A percentile compares a stretch with the other conserved stretches of the same genome.
phyloP scores from a whole-genome alignment of 495 filamentous ascomycete genomes.

The Aspergillus homomorphus region DNA sequence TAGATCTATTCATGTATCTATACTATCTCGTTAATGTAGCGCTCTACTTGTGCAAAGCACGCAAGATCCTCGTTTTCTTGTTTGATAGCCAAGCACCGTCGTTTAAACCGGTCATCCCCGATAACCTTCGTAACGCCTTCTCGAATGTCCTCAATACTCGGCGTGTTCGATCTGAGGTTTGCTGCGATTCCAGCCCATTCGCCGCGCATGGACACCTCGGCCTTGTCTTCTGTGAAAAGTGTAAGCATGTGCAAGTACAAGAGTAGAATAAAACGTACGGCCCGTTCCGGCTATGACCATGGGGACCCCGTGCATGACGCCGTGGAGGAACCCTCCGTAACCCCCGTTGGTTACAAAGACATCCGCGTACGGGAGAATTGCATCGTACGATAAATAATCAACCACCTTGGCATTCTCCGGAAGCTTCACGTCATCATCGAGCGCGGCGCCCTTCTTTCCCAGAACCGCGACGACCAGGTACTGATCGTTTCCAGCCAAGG shows the following conservation, averaged over 20 bases:
- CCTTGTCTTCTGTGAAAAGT: constrained; percentile 10
- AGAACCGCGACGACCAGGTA: constrained; percentile 1
- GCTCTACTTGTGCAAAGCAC: constrained; percentile 2
- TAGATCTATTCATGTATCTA: too few relatives aligned
- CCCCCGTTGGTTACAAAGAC: constrained; percentile 7
- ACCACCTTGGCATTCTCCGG: constrained; percentile 3
- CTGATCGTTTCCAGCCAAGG: neutral
- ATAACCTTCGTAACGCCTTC: neutral
- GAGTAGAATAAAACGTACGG: neutral
- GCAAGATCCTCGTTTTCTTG: constrained; percentile 9
- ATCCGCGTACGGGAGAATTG: constrained; percentile 5
- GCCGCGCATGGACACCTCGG: constrained; percentile 7
- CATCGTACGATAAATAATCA: constrained; percentile 5
- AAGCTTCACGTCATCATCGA: neutral
- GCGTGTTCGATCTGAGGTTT: constrained; percentile 1
- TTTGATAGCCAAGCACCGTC: constrained; percentile 5
- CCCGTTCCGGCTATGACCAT: constrained; percentile 8
- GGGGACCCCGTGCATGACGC: constrained; percentile 8
- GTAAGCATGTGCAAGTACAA: too few relatives aligned
- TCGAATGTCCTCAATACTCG: constrained; percentile 2
- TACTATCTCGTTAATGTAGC: too few relatives aligned
- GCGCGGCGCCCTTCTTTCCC: neutral
- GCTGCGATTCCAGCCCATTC: constrained; percentile 9
- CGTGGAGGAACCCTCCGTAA: constrained; percentile 7
- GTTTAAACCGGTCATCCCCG: neutral